These are phyloP conservation scores for Spergularia marina DNA, from an alignment of 148 eudicot genomes.

Conservation along the genomic window DNA sequence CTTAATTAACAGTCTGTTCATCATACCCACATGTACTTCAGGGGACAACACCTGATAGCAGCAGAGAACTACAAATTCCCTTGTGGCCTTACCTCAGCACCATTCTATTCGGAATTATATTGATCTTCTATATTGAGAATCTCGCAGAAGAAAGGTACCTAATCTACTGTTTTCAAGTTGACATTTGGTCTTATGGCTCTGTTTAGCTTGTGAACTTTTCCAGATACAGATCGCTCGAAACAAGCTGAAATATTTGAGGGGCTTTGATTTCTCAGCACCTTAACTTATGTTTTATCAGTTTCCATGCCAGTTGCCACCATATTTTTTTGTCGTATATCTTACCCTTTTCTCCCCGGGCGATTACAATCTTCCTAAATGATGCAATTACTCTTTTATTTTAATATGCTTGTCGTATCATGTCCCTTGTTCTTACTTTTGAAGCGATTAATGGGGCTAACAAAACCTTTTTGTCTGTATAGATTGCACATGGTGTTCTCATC, in stretches of 20 bases:
- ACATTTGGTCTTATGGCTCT: background rate
- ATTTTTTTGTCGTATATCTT: background rate
- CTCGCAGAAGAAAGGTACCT: slow-evolving; percentile 93
- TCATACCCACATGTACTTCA: slow-evolving; percentile 32
- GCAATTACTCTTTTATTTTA: background rate
- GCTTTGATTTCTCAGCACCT: slow-evolving; percentile 7
- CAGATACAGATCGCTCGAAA: background rate
- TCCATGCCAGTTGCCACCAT: background rate
- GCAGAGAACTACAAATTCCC: slow-evolving; percentile 58
- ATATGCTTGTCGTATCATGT: background rate
- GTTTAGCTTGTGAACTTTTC: background rate
- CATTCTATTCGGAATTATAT: slow-evolving; percentile 67
- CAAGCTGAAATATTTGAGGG: background rate
- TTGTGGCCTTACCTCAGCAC: slow-evolving; percentile 81
- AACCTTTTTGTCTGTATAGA: slow-evolving; percentile 37
- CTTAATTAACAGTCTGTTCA: slow-evolving; percentile 5
- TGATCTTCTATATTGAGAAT: slow-evolving; percentile 88
- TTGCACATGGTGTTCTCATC: slow-evolving; percentile 95
- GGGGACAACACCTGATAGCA: slow-evolving; percentile 60
- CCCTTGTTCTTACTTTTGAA: background rate
- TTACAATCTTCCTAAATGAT: background rate
- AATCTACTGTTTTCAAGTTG: background rate
- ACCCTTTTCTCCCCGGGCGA: background rate
- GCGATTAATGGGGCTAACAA: slow-evolving; percentile 8
- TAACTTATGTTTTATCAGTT: background rate